Conservation (phyloP, 345 rosid genomes). For the Kandelia obovata region DNA sequence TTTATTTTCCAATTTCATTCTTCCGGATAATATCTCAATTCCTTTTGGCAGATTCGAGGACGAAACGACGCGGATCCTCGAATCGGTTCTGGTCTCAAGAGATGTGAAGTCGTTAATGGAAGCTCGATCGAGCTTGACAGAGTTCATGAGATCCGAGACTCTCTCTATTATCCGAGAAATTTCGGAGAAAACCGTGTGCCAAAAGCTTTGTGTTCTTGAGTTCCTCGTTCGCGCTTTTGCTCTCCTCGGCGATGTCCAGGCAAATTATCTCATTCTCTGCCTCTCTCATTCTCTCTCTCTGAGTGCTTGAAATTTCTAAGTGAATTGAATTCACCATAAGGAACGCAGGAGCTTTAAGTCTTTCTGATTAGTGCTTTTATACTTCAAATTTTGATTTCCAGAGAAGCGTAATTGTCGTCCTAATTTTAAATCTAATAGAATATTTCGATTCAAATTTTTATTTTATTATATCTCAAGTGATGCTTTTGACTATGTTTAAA, state of each 20-base stretch:
- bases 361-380: too few species aligned
- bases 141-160: constrained; percentile 54
- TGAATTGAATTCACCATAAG: too few species aligned
- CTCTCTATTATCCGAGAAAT: constrained; percentile 36
- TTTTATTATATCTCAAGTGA: too few species aligned
- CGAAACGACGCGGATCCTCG: constrained; percentile 56
- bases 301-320: too few species aligned
- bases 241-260: constrained; percentile 71
- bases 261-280: constrained; percentile 3
- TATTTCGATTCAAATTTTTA: too few species aligned
- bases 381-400: too few species aligned
- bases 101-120: constrained; percentile 46
- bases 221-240: constrained; percentile 76
- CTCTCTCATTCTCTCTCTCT: neutral
- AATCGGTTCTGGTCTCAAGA: constrained; percentile 45
- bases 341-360: too few species aligned
- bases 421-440: too few species aligned
- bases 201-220: constrained; percentile 59
- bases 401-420: too few species aligned
- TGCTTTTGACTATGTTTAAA: too few species aligned
- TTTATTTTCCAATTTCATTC: neutral
- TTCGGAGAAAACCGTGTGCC: constrained; percentile 36
- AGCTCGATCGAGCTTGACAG: constrained; percentile 37
- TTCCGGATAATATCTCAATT: neutral
- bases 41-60: constrained; percentile 50